phyloP scores from a whole-genome alignment of 2,329 filamentous ascomycete species.

The Phialophora chinensis region DNA sequence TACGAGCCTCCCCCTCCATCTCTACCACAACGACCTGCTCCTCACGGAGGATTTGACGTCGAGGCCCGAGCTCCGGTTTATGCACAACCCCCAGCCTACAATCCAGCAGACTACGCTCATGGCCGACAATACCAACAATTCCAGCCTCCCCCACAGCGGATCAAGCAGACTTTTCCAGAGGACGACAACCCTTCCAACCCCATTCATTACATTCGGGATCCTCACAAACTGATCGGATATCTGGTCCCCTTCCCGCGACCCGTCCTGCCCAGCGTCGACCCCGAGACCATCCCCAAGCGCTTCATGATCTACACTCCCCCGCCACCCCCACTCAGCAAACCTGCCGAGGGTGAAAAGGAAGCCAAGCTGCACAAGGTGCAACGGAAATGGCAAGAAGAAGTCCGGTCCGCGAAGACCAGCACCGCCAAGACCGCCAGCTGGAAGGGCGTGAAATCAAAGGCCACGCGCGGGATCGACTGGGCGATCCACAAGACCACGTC shows the following conservation, averaged over 20 bases:
- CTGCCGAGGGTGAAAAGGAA: slow-evolving; percentile 52
- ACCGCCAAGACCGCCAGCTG: slow-evolving; percentile 50
- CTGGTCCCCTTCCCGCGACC: slow-evolving; percentile 55
- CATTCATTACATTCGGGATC: slow-evolving; percentile 50
- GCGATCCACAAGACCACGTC: slow-evolving; percentile 51
- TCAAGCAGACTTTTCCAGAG: slow-evolving; percentile 27
- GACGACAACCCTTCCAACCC: slow-evolving; percentile 43
- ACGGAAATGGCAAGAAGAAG: slow-evolving; percentile 55
- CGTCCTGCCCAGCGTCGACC: slow-evolving; percentile 42
- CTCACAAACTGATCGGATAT: slow-evolving; percentile 52
- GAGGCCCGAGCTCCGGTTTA: slow-evolving; percentile 8
- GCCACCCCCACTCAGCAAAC: slow-evolving; percentile 49
- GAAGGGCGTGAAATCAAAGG: slow-evolving; percentile 52
- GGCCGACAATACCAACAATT: slow-evolving; percentile 21
- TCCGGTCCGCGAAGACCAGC: slow-evolving; percentile 51
- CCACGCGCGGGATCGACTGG: slow-evolving; percentile 49
- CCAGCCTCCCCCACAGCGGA: slow-evolving; percentile 34
- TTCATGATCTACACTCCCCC: slow-evolving; percentile 56
- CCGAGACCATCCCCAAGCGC: slow-evolving; percentile 46
- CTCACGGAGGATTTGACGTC: slow-evolving; percentile 5
- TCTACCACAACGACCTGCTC: slow-evolving; percentile 23
- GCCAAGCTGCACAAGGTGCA: slow-evolving; percentile 51
- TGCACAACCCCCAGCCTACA: slow-evolving; percentile 17
- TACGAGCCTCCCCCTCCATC: slow-evolving; percentile 21
- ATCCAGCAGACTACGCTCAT: slow-evolving; percentile 15